Evolutionary conservation across 2,329 filamentous ascomycete genomes (phyloP), one percentile per base, ranked within the genome.

Genomic region (Pseudogymnoascus pannorum): DNA sequence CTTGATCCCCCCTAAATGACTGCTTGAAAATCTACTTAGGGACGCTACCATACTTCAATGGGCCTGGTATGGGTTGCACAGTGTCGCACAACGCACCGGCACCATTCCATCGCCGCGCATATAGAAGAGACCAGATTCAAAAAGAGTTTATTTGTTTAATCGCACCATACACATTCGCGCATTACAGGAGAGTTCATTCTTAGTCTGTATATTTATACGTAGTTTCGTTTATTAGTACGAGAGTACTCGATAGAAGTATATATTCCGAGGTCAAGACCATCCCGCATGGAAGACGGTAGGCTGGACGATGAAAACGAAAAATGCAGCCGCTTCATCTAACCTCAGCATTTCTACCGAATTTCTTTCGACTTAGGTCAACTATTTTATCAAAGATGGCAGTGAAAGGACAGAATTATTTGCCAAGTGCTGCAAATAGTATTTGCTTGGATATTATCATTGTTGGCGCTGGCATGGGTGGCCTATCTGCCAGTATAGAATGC

Each of bases 391-490:
- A 31, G 6, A 31, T 54, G 48, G 9, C 26, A 20, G 24, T 16
- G 1, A 18, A 54, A 12, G 8, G n/a, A 20, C n/a, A 20, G 11
- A 16, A 33, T 8, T 6, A 31, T 54, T 6, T 31, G 16, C n/a
- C 48, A 20, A 22, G 20, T 18, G 48, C 9, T 20, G 14, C 26
- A 8, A 54, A 54, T 4, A 5, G 26, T 14, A 31, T 9, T n/a
- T 22, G 26, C 5, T 31, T 54, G 26, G 26, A 54, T 33, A 64
- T 82, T 26, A 74, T 83, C 22, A 72, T 84, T 24, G 76, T 82
- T 20, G 82, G 82, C n/a, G 82, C 80, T 9, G 82, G 82, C 7
- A 74, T 84, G 18, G 79, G 80, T 18, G 82, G 82, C 4, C 73
- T 85, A 6, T 74, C 76, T n/a, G 75, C 77, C n/a, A 68, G 69